Conservation (phyloP, 257 asterid genomes). For the Ajuga chamaepitys region DNA sequence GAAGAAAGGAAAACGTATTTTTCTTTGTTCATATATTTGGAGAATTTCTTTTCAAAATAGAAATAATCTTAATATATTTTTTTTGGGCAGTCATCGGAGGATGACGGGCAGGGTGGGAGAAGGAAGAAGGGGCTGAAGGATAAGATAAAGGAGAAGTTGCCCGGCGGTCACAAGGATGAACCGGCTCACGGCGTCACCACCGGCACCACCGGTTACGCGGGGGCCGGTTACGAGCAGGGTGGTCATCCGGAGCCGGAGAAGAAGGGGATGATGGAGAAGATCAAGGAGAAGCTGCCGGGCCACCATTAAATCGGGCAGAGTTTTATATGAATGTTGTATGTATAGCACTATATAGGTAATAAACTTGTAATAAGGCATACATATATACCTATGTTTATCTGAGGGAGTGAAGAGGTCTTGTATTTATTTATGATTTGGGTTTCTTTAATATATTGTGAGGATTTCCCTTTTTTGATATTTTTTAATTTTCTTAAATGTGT, state of each 20-base stretch:
- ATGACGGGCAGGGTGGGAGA: conserved; percentile 50
- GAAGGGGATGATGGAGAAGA: conserved; percentile 70
- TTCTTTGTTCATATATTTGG: too few species aligned
- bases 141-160: conserved; percentile 41
- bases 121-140: conserved; percentile 55
- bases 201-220: neutral
- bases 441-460: too few species aligned
- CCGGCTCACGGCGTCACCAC: neutral
- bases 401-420: too few species aligned
- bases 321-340: neutral
- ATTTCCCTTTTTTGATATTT: too few species aligned
- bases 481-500: too few species aligned
- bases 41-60: too few species aligned
- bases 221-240: conserved; percentile 23
- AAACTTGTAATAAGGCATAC: neutral
- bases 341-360: conserved; percentile 11
- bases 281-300: conserved; percentile 79
- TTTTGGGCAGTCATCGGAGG: conserved; percentile 31
- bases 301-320: conserved; percentile 3
- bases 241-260: conserved; percentile 40
- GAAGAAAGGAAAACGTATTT: too few species aligned
- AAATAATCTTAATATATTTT: too few species aligned
- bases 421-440: too few species aligned
- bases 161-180: conserved; percentile 41
- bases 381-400: too few species aligned